phyloP scores from a whole-genome alignment of 2,329 filamentous ascomycete genomes.

The Aureobasidium sp. region DNA sequence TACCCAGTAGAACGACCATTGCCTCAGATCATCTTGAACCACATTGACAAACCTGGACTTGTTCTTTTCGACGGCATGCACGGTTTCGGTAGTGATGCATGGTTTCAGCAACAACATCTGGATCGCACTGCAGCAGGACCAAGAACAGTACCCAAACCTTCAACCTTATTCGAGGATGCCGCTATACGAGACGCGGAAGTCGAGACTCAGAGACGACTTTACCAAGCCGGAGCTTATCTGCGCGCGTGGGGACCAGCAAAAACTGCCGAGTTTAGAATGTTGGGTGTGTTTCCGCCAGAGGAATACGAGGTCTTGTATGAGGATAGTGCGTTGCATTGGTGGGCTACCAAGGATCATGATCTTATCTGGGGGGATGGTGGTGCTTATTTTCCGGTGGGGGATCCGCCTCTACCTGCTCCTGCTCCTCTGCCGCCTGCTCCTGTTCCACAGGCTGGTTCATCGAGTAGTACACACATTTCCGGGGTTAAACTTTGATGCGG shows the following conservation, averaged over 20 bases:
- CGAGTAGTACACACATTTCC: too few species aligned
- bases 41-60: neutral
- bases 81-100: neutral
- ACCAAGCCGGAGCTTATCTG: neutral
- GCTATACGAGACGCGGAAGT: neutral
- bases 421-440: neutral
- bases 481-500: too few species aligned
- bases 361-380: neutral
- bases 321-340: neutral
- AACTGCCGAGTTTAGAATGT: neutral
- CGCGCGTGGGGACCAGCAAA: neutral
- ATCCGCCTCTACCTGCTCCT: too few species aligned
- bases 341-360: neutral
- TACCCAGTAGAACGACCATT: neutral
- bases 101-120: neutral
- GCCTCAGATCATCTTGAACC: neutral
- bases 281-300: neutral
- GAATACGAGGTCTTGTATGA: neutral
- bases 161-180: neutral
- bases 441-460: too few species aligned
- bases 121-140: neutral
- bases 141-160: neutral
- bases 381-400: neutral
- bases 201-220: neutral
- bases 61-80: neutral